Evolutionary conservation across 208 protist genomes (phyloP).

Genomic region (Vickermania ingenoplastis): DNA sequence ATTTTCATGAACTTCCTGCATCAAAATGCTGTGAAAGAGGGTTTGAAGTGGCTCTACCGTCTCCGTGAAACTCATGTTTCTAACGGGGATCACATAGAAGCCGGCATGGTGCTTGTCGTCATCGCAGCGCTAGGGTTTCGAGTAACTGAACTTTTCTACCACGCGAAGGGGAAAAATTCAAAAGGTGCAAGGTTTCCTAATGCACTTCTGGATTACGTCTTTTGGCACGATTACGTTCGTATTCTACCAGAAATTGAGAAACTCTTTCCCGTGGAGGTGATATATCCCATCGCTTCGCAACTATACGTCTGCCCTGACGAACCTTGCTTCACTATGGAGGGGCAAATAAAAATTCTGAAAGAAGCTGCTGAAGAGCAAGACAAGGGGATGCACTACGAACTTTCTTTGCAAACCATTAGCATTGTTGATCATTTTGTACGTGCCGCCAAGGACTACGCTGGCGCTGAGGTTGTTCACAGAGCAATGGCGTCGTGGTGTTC

Average conservation of each 20-base stretch:
- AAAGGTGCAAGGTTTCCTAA: constrained; percentile 70
- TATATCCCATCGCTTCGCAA: constrained; percentile 71
- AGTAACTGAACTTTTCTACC: constrained; percentile 82
- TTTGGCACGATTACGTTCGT: constrained; percentile 89
- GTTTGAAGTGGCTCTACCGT: constrained; percentile 74
- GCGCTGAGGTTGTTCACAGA: constrained; percentile 35
- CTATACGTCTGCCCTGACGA: constrained; percentile 75
- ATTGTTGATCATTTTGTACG: constrained; percentile 58
- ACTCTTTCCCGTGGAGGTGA: constrained; percentile 48
- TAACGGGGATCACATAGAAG: constrained; percentile 64
- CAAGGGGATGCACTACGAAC: constrained; percentile 76
- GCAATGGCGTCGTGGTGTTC: constrained; percentile 68
- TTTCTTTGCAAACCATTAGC: constrained; percentile 47
- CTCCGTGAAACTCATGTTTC: constrained; percentile 73
- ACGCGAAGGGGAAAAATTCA: constrained; percentile 47
- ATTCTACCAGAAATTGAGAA: constrained; percentile 69
- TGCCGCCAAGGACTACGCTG: constrained; percentile 50
- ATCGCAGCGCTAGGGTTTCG: constrained; percentile 77
- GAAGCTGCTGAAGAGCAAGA: constrained; percentile 75
- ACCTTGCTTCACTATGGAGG: constrained; percentile 68
- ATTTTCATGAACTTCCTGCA: constrained; percentile 74
- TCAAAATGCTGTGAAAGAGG: constrained; percentile 71
- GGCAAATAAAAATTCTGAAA: constrained; percentile 67
- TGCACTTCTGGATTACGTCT: constrained; percentile 57
- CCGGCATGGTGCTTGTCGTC: constrained; percentile 81